These are phyloP conservation scores for Lyophyllum atratum DNA, from an alignment of 768 basidiomycete genomes.

Conservation along the genomic window DNA sequence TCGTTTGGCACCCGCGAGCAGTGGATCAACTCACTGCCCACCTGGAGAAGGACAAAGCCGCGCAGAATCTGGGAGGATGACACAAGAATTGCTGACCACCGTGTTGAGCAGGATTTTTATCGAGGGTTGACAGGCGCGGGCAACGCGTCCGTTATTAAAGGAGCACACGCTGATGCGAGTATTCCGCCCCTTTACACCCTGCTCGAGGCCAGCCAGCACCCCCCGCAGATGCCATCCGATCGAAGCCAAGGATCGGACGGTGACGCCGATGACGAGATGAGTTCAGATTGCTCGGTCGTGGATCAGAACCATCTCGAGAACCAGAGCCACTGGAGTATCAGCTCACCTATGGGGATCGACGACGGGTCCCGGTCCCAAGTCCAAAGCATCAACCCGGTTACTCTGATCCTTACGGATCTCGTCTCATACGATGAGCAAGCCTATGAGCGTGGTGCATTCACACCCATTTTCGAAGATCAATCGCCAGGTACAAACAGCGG, in stretches of 20 bases:
- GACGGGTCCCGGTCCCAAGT: conserved; percentile 22
- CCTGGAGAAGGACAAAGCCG: conserved; percentile 70
- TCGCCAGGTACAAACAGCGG: conserved; percentile 55
- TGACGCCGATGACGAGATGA: conserved; percentile 49
- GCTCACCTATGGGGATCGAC: conserved; percentile 25
- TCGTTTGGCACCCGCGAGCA: conserved; percentile 68
- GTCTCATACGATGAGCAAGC: conserved; percentile 27
- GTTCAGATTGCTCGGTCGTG: conserved; percentile 35
- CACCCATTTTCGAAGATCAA: conserved; percentile 65
- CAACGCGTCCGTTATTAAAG: conserved; percentile 84
- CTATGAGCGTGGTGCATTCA: conserved; percentile 51
- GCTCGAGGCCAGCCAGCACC: conserved; percentile 19
- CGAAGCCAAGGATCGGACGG: conserved; percentile 23
- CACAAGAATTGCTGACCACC: conserved; percentile 26
- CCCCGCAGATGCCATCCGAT: conserved; percentile 14
- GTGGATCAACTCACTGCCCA: conserved; percentile 72
- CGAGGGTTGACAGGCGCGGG: conserved; percentile 76
- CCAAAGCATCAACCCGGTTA: conserved; percentile 17
- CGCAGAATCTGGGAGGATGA: conserved; percentile 69
- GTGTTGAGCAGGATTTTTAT: conserved; percentile 59
- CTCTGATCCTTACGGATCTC: conserved; percentile 23
- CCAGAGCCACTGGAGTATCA: conserved; percentile 37
- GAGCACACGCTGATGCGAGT: conserved; percentile 81
- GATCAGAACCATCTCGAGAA: conserved; percentile 36
- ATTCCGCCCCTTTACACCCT: conserved; percentile 68